Percentiles rank a stretch among this genome's conserved stretches.
These are phyloP conservation scores for Metarhizium brunneum DNA, from an alignment of 2,329 filamentous ascomycete genomes.

Conservation along the genomic window DNA sequence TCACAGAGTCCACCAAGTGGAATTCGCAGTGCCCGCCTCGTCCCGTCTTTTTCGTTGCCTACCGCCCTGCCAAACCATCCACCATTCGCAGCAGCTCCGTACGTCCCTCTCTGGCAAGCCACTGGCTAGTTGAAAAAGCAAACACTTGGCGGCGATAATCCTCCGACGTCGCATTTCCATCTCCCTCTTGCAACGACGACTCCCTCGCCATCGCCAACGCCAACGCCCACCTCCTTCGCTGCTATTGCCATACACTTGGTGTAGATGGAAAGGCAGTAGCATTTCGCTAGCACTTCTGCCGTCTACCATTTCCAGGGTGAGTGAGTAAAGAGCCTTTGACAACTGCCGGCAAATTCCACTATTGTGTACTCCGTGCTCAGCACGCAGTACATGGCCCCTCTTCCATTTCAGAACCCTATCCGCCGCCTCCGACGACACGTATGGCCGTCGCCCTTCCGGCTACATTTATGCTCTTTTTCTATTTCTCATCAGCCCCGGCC, in stretches of 20 bases:
- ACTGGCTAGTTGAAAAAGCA: slow-evolving; percentile 2
- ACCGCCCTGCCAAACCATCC: slow-evolving; percentile 1
- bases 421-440: background rate
- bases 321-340: background rate
- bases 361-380: background rate
- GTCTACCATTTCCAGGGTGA: background rate
- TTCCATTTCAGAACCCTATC: background rate
- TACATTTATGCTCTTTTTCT: background rate
- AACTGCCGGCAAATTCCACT: background rate
- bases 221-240: background rate
- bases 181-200: background rate
- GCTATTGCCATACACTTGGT: background rate
- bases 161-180: slow-evolving; percentile 8
- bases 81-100: background rate
- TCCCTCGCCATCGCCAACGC: background rate
- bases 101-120: background rate
- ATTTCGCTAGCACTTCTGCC: background rate
- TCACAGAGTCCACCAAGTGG: too few species aligned
- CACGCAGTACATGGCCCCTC: background rate
- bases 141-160: slow-evolving; percentile 6
- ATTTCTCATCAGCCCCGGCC: background rate
- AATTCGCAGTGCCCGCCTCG: background rate
- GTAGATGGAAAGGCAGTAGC: slow-evolving; percentile 4
- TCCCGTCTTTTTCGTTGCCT: background rate
- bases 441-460: background rate